phyloP scores from a whole-genome alignment of 1,139 yeast species.

The Protomyces arabidopsidicola region DNA sequence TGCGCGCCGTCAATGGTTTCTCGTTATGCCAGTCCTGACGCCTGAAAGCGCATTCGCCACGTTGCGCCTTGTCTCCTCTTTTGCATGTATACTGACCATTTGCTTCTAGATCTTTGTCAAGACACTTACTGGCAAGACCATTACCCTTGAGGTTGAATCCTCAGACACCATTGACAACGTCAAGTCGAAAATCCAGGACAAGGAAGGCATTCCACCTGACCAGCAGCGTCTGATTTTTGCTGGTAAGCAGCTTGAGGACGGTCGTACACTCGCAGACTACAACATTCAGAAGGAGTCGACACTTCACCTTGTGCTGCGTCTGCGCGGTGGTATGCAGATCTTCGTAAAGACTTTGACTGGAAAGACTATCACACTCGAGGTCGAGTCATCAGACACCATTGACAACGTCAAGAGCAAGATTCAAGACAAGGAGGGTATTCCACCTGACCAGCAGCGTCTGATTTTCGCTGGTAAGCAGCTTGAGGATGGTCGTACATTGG shows the following conservation, averaged over 20 bases:
- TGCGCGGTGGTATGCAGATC: slow-evolving; percentile 81
- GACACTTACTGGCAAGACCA: slow-evolving; percentile 98
- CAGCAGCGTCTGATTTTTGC: slow-evolving; percentile 82
- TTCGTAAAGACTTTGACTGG: slow-evolving; percentile 95
- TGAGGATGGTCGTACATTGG: slow-evolving; percentile 89
- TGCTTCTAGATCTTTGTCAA: slow-evolving; percentile 57
- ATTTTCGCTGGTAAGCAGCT: slow-evolving; percentile 92
- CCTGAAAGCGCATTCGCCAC: not conserved
- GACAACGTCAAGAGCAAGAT: slow-evolving; percentile 91
- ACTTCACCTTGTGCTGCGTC: slow-evolving; percentile 75
- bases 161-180: slow-evolving; percentile 87
- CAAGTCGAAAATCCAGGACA: slow-evolving; percentile 83
- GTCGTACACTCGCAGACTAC: slow-evolving; percentile 82
- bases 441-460: slow-evolving; percentile 91
- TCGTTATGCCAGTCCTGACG: not conserved
- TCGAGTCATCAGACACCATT: slow-evolving; percentile 88
- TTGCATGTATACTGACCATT: not conserved
- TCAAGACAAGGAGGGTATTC: slow-evolving; percentile 92
- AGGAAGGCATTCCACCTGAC: slow-evolving; percentile 87
- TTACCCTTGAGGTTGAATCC: slow-evolving; percentile 88
- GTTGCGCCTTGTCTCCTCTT: not conserved
- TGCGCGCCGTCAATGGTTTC: not conserved
- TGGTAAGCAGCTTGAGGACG: slow-evolving; percentile 85
- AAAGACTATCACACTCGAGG: slow-evolving; percentile 95
- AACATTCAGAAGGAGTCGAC: slow-evolving; percentile 89